A percentile compares a stretch with the other conserved stretches of the same genome.
phyloP scores from a whole-genome alignment of 805 yeast species.

The Suhomyces prunicola region DNA sequence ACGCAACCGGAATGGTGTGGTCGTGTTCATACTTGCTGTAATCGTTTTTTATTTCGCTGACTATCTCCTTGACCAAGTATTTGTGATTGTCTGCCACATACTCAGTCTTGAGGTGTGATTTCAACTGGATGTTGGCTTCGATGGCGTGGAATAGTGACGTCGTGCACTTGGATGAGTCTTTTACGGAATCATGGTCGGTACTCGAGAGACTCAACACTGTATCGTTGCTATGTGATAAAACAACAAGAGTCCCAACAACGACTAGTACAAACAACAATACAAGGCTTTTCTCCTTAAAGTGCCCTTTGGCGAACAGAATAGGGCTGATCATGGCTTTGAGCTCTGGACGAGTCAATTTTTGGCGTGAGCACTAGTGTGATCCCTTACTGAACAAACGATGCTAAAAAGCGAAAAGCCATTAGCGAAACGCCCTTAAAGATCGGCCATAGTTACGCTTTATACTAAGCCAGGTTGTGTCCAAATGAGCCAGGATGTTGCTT shows the following conservation, averaged over 20 bases:
- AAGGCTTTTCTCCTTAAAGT: not conserved
- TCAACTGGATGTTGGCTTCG: not conserved
- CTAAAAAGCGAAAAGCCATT: not conserved
- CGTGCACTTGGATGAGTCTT: conserved; percentile 4
- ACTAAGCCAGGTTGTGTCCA: not conserved
- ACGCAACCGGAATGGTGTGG: not conserved
- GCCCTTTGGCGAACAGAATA: not conserved
- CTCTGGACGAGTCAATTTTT: not conserved
- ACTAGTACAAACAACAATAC: not conserved
- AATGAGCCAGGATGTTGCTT: not conserved
- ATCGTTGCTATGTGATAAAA: not conserved
- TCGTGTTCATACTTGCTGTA: not conserved
- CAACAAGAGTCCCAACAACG: not conserved
- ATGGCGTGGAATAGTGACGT: conserved; percentile 4
- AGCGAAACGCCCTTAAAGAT: not conserved
- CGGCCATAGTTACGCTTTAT: not conserved
- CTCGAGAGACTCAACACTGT: not conserved
- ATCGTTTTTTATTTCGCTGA: not conserved
- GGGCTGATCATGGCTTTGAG: not conserved
- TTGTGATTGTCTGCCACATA: conserved; percentile 1
- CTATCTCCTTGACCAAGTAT: not conserved
- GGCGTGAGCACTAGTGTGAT: not conserved
- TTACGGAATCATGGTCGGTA: not conserved
- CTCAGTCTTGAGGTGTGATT: conserved; percentile 1
- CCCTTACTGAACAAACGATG: not conserved